phyloP scores from a whole-genome alignment of 164 flowering plant genomes.

The Tinospora cordifolia region DNA sequence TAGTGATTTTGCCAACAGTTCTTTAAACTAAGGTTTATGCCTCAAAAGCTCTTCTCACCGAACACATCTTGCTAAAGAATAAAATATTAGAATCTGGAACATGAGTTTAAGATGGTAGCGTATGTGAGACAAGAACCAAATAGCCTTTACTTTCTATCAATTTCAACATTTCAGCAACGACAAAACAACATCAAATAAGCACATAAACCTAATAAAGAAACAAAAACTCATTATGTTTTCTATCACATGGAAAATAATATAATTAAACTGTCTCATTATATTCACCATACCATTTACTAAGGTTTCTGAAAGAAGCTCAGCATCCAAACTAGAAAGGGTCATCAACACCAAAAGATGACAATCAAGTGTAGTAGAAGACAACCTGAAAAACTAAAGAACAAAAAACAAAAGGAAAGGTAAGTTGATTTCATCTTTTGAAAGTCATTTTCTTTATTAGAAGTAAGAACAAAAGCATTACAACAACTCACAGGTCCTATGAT shows the following conservation, averaged over 20 bases:
- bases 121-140: too few relatives aligned
- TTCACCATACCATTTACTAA: conserved; percentile 74
- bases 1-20: too few relatives aligned
- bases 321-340: conserved; percentile 75
- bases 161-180: background rate
- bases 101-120: too few relatives aligned
- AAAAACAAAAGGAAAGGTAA: too few relatives aligned
- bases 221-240: background rate
- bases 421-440: background rate
- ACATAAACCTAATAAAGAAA: background rate
- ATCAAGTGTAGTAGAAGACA: conserved; percentile 76
- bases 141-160: too few relatives aligned
- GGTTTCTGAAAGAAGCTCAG: conserved; percentile 80
- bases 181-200: background rate
- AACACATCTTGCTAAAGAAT: too few relatives aligned
- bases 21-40: too few relatives aligned
- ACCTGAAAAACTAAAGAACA: conserved; percentile 35
- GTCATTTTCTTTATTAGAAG: background rate
- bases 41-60: too few relatives aligned
- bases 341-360: conserved; percentile 80
- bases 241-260: background rate
- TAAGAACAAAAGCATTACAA: background rate
- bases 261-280: background rate
- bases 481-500: background rate
- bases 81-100: too few relatives aligned